phyloP scores from a whole-genome alignment of 176 grass and related monocot genomes.

The Oryza punctata region DNA sequence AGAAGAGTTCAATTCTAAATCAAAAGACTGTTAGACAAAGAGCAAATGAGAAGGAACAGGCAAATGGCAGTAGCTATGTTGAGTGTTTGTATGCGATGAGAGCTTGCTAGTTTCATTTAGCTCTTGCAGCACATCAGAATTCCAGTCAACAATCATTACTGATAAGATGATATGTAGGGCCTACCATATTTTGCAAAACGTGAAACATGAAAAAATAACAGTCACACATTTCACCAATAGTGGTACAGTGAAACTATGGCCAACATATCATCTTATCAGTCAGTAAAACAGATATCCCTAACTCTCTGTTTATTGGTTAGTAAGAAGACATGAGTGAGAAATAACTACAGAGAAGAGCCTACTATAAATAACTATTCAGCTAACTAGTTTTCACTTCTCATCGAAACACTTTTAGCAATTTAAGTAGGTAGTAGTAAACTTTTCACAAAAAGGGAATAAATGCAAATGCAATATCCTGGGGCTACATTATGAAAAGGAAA shows the following conservation, averaged over 20 bases:
- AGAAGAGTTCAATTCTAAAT: constrained; percentile 17
- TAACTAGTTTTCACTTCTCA: not conserved
- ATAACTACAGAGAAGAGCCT: not conserved
- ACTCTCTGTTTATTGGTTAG: not conserved
- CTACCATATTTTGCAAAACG: not conserved
- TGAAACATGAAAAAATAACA: not conserved
- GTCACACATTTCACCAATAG: not conserved
- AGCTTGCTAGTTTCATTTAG: not conserved
- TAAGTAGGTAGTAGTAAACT: constrained; percentile 1
- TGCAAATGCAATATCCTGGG: not conserved
- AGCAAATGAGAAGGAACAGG: constrained; percentile 3
- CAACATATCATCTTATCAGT: not conserved
- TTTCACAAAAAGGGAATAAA: not conserved
- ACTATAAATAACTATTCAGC: not conserved
- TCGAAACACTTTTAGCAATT: not conserved
- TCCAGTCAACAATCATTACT: not conserved
- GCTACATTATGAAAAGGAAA: not conserved
- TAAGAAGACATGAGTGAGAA: not conserved
- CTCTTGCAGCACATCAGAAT: not conserved
- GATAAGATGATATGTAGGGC: not conserved
- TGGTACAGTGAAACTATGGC: not conserved
- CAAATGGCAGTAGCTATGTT: not conserved
- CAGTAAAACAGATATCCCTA: not conserved
- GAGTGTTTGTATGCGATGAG: not conserved
- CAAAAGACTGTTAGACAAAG: constrained; percentile 25